Base-by-base conservation (phyloP, 768 basidiomycete genomes). In the Ramaria sp. region DNA sequence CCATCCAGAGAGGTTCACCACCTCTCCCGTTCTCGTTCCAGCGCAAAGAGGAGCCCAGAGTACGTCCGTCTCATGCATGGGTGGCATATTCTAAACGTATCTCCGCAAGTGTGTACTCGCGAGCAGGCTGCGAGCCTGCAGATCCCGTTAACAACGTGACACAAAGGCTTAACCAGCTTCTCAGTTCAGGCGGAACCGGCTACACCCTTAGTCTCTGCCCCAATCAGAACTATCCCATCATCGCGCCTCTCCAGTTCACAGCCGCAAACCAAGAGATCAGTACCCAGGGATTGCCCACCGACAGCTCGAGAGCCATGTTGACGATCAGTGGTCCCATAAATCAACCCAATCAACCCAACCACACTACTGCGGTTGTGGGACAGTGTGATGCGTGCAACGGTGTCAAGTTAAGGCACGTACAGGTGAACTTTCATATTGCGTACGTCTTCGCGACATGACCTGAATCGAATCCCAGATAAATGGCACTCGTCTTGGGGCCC, bases 241-340 rank as follows among this genome's bases (percentile, higher is more conserved):
- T 79, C 53, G 77, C 80, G 2, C 83, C 87, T 0, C 74, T 93
- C 51, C 68, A 76, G 33, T 90, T 89, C 62, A 73, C 81, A 0
- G 77, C 81, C 11, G 73, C 78, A 0, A 73, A 83, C 62, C 84
- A 93, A 69, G 91, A 92, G 69, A 91, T 93, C 48, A 87, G 81
- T 61, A 93, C 91, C 0, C 63, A 74, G 6, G 88, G 87, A 15
- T 86, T 90, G 59, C 91, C 91, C 0, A 80, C 75, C 0, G 87
- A 76, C 20, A 71, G 77, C 53, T 72, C 75, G 10, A 76, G 91
- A 59, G 91, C 91, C 5, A 80, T 75, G 3, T 75, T 93, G 15
- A 73, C 83, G 37, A 84, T 92, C 10, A 70, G 70, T 60, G 91
- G 90, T 1, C 75, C 83, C 11, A 77, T 83, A 0, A 61, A 33